Evolutionary conservation across 768 basidiomycete species (phyloP), one percentile per base, ranked within the genome.

Genomic region (Russula sp.): DNA sequence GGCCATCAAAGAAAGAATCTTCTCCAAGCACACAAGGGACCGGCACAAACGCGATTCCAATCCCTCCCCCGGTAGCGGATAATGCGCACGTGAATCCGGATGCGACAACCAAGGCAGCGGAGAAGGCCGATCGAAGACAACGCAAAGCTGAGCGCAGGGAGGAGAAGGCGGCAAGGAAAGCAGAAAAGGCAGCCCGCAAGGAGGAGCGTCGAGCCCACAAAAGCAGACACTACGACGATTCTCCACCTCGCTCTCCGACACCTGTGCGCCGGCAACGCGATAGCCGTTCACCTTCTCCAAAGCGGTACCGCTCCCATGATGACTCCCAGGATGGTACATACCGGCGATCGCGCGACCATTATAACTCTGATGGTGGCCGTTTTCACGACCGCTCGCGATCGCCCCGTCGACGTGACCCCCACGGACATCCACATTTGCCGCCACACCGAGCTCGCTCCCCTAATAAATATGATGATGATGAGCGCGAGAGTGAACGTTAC

Each of bases 141-240:
- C 68, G 74, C 61, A 87, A 81, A 67, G 79, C 75, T 16, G 81
- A 81, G 58, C 76, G 77, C 58, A 87, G 82, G 69, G 85, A 83
- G 67, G 81, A 81, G 72, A 84, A 80, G 67, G 76, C 79, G n/a
- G 77, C 75, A 6, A 77, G 75, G 61, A 86, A 82, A 70, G 83
- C 83, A 67, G 75, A 76, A 66, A 60, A 71, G 70, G 64, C 74
- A 71, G 39, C 75, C 65, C 60, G 58, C 46, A 48, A 46, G 54
- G 67, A 62, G 63, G 47, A 58, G n/a, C 55, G 42, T 43, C 58
- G 47, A 46, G 60, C 60, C 5, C 61, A 64, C 57, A 59, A 49
- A 42, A 52, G 29, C 43, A 57, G 46, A 51, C 61, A 50, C 35
- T 58, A 42, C 36, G 62, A 36, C 39, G 36, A 59, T 41, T 49